Evolutionary conservation across 1,139 yeast genomes (phyloP).

Genomic region (Debaryomyces coudertii): DNA sequence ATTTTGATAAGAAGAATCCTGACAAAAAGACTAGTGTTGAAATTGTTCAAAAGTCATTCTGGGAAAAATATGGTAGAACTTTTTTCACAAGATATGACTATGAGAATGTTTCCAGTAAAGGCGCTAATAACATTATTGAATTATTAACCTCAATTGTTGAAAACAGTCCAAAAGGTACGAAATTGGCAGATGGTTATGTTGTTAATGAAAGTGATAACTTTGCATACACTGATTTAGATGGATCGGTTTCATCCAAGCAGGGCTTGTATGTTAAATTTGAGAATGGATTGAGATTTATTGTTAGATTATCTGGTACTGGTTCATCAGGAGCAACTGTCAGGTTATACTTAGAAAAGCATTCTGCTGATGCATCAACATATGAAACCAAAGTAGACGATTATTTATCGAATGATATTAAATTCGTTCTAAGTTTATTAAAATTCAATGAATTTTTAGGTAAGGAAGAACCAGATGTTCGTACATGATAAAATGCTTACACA

Average conservation of each 20-base stretch:
- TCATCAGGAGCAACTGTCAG: conserved; percentile 98
- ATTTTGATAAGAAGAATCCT: conserved; percentile 59
- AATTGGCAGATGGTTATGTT: conserved; percentile 48
- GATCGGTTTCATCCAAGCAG: conserved; percentile 87
- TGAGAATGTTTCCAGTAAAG: conserved; percentile 77
- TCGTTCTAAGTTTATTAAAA: conserved; percentile 68
- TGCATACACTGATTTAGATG: conserved; percentile 92
- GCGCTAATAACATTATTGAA: conserved; percentile 71
- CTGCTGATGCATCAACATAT: conserved; percentile 57
- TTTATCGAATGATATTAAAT: conserved; percentile 62
- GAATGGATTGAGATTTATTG: conserved; percentile 84
- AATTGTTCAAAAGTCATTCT: conserved; percentile 80
- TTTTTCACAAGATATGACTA: conserved; percentile 96
- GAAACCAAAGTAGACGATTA: conserved; percentile 65
- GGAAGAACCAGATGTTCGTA: conserved; percentile 86
- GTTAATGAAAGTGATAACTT: conserved; percentile 85
- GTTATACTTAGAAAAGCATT: conserved; percentile 85
- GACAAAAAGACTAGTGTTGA: conserved; percentile 67
- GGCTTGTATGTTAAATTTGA: conserved; percentile 84
- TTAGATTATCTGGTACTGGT: conserved; percentile 96
- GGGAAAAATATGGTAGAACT: conserved; percentile 96
- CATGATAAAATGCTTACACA: conserved; percentile 37
- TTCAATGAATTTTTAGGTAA: conserved; percentile 78
- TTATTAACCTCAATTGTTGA: conserved; percentile 49
- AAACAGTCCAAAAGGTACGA: conserved; percentile 43